phyloP scores from a whole-genome alignment of 2,329 filamentous ascomycete species.

The Colletotrichum viniferum region DNA sequence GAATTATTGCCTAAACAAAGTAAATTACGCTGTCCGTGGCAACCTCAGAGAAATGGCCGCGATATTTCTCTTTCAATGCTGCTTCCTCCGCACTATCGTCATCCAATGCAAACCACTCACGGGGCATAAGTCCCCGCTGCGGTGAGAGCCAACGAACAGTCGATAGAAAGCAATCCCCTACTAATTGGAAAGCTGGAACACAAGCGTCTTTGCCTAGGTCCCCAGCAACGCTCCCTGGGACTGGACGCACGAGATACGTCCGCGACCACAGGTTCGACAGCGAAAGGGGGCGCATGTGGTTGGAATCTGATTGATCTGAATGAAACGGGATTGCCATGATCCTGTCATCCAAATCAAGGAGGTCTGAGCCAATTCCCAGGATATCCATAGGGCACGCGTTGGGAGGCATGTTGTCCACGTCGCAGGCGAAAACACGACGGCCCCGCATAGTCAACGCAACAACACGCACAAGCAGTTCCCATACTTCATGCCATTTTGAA shows the following conservation, averaged over 20 bases:
- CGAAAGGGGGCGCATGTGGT: not conserved
- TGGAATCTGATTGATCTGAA: not conserved
- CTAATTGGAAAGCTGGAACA: not conserved
- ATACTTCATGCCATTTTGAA: no score
- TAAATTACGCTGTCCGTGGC: not conserved
- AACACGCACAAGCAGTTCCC: not conserved
- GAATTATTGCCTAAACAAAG: not conserved
- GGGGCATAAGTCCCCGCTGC: not conserved
- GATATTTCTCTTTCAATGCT: not conserved
- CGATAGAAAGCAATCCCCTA: not conserved
- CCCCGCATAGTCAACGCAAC: not conserved
- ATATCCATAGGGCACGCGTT: not conserved
- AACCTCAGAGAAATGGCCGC: not conserved
- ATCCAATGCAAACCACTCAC: not conserved
- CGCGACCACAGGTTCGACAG: not conserved
- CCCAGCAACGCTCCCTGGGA: accelerated
- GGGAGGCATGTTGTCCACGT: not conserved
- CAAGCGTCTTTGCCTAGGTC: not conserved
- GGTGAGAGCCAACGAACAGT: not conserved
- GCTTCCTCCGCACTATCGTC: not conserved
- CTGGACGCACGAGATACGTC: not conserved
- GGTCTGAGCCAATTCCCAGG: not conserved
- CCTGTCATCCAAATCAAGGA: not conserved
- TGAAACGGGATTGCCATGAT: not conserved
- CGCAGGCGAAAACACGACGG: not conserved